Base-by-base conservation (phyloP, 306 rosid species). In the Malus sieversii region DNA sequence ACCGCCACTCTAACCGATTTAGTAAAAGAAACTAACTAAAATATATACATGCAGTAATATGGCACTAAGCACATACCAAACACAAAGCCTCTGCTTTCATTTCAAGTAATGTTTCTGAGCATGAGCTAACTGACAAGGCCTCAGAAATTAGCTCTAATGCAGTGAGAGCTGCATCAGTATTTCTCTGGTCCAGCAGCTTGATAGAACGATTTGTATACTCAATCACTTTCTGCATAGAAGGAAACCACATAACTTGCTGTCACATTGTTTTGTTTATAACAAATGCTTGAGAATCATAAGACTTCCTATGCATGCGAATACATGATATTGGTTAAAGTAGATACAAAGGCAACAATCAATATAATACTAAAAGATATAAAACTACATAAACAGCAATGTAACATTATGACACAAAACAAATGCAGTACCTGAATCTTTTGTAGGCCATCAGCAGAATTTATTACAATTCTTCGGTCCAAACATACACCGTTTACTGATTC, bases 391-490 rank as follows among this genome's bases (percentile, higher is more conserved):
- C 23, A 23, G 29, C 70, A 66, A 18, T 66, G 71, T 45, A 67
- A 58, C 59, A 72, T 46, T 48, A 67, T 73, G 77, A 68, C 67
- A 78, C 62, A 75, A 74, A 81, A 78, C 38, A 70, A 81, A 76
- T 68, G 75, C 73, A 80, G 79, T 88, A 92, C 98, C 97, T 95
- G 90, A 86, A 90, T 85, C 80, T 80, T 95, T 59, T 83, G 93
- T 77, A 92, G 81, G 62, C 98, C 95, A 68, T 90, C 93, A 75
- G 92, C 87, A 72, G 98, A 97, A 87, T 95, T 97, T 68, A 95
- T 80, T 46, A 83, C 83, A 68, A 86, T 79, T 78, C 94, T 88
- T 75, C 96, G 90, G 77, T 92, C 98, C 91, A 95, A 90, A 89
- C 96, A 89, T 59, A 92, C 86, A 83, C 70, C 87, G 61, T 75